Conservation (phyloP, 768 basidiomycete genomes). For the Chiua virens region DNA sequence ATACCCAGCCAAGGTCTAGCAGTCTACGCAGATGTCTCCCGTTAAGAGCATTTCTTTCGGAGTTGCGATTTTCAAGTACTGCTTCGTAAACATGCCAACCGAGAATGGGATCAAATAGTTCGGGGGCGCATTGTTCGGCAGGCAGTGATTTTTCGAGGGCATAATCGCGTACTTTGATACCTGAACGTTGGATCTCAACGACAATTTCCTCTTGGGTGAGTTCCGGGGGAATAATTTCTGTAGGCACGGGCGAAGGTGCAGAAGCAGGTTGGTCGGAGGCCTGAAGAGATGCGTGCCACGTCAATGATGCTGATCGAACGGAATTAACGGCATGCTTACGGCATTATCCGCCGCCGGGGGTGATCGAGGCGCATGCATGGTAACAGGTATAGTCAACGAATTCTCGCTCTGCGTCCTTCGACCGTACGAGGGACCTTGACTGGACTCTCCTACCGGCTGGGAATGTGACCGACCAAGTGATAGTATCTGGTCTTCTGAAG, state of each 20-base stretch:
- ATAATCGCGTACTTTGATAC: constrained; percentile 35
- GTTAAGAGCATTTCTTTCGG: constrained; percentile 18
- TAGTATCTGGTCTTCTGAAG: constrained; percentile 8
- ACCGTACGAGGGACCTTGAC: constrained; percentile 20
- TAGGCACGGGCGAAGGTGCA: constrained; percentile 33
- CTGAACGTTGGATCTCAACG: constrained; percentile 27
- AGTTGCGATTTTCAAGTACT: constrained; percentile 18
- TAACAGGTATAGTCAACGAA: constrained; percentile 6
- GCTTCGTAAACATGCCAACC: constrained; percentile 33
- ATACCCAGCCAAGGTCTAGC: constrained; percentile 31
- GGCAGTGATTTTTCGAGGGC: constrained; percentile 21
- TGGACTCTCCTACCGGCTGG: constrained; percentile 23
- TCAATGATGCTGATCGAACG: constrained; percentile 4
- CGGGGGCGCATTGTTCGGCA: constrained; percentile 16
- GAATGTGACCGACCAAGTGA: constrained; percentile 19
- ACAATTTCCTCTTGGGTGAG: constrained; percentile 36
- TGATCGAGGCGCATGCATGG: constrained; percentile 13
- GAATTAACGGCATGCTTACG: constrained; percentile 12
- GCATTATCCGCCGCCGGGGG: constrained; percentile 22
- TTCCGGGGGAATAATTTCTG: constrained; percentile 33
- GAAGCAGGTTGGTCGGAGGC: constrained; percentile 13
- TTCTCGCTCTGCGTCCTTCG: constrained; percentile 28
- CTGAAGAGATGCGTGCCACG: neutral
- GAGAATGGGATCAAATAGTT: constrained; percentile 33
- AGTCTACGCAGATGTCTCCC: constrained; percentile 30